A percentile compares a stretch with the other conserved stretches of the same genome.
phyloP scores from a whole-genome alignment of 371 early-diverging fungal genomes.

The Circinella minor region DNA sequence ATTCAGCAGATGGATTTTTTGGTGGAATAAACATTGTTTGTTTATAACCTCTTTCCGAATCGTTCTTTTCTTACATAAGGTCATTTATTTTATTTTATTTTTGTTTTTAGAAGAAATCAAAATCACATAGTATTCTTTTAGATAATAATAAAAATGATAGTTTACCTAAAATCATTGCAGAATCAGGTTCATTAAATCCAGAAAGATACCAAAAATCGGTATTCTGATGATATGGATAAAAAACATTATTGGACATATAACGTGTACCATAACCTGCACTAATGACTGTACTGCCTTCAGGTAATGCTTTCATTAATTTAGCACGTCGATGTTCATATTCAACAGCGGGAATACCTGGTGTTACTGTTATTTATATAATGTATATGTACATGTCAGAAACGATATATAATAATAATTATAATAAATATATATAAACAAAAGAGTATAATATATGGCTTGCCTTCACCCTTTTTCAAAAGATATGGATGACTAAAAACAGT shows the following conservation, averaged over 20 bases:
- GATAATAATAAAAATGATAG: background rate
- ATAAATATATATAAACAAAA: background rate
- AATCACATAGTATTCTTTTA: no score
- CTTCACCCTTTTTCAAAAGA: slow-evolving; percentile 72
- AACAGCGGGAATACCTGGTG: slow-evolving; percentile 72
- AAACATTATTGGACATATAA: slow-evolving; percentile 92
- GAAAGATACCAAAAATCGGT: slow-evolving; percentile 88
- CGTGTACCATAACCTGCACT: slow-evolving; percentile 78
- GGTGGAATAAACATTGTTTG: slow-evolving; percentile 88
- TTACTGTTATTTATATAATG: slow-evolving; percentile 52
- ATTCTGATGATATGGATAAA: slow-evolving; percentile 94
- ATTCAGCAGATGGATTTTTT: slow-evolving; percentile 71
- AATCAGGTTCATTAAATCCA: slow-evolving; percentile 93
- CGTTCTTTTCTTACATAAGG: slow-evolving; percentile 55
- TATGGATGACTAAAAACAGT: slow-evolving; percentile 81
- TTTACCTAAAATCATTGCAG: slow-evolving; percentile 76
- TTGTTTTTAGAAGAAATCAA: no score
- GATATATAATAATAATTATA: no score
- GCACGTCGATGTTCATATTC: slow-evolving; percentile 82
- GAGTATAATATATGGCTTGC: slow-evolving; percentile 38
- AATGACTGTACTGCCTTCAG: slow-evolving; percentile 72
- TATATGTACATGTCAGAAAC: no score
- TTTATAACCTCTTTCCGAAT: slow-evolving; percentile 71
- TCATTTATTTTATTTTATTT: background rate
- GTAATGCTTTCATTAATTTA: slow-evolving; percentile 64